A percentile compares a stretch with the other conserved stretches of the same genome.
These are phyloP conservation scores for Epichloe amarillans DNA, from an alignment of 2,329 filamentous ascomycete species.

Conservation along the genomic window DNA sequence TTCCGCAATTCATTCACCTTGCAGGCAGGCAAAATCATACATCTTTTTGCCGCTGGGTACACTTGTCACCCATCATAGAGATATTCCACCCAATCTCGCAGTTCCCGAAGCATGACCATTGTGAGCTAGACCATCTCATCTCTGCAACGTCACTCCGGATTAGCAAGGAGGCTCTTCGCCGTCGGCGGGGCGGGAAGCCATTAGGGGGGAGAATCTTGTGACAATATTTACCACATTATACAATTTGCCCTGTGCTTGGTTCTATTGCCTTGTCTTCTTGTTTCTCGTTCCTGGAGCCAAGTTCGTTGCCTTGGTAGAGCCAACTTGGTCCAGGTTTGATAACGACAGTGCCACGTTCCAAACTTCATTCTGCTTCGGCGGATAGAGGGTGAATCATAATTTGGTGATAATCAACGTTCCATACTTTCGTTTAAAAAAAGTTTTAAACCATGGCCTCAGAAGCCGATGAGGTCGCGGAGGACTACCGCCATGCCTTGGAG, in stretches of 20 bases:
- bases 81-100: background rate
- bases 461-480: conserved; percentile 79
- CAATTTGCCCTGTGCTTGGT: conserved; percentile 3
- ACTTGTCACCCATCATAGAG: background rate
- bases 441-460: conserved; percentile 33
- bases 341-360: conserved; percentile 3
- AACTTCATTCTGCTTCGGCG: background rate
- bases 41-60: background rate
- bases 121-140: conserved; percentile 2
- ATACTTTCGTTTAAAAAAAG: conserved; percentile 4
- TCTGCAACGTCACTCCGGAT: conserved; percentile 1
- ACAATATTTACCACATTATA: conserved; percentile 5
- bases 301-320: background rate
- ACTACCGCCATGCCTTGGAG: conserved; percentile 86
- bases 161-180: conserved; percentile 1
- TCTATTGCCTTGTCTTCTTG: background rate
- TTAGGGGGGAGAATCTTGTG: background rate
- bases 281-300: background rate
- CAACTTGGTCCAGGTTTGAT: conserved; percentile 1
- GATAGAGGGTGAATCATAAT: conserved; percentile 1
- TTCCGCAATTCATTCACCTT: background rate
- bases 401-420: conserved; percentile 1
- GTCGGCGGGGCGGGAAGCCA: background rate
- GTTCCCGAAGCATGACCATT: conserved; percentile 1
- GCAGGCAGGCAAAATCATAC: background rate